phyloP scores from a whole-genome alignment of 345 rosid species.

The Citrus inodora region DNA sequence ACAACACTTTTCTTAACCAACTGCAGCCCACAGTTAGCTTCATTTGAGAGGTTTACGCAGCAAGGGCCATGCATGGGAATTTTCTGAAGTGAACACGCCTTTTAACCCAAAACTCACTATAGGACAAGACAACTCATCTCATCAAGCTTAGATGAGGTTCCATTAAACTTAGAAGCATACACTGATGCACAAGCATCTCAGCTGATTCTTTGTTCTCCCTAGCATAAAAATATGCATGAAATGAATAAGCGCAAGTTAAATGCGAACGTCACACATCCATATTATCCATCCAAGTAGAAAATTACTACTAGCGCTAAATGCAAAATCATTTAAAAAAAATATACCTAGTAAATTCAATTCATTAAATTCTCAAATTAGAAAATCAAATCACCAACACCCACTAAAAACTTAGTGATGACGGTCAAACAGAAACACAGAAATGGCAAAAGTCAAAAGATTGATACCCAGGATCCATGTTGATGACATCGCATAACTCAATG shows the following conservation, averaged over 20 bases:
- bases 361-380: neutral
- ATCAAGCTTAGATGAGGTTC: neutral
- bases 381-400: neutral
- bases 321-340: neutral
- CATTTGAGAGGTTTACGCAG: neutral
- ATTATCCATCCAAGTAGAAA: neutral
- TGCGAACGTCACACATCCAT: neutral
- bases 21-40: neutral
- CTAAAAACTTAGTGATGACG: neutral
- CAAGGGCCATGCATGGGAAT: neutral
- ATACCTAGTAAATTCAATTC: neutral
- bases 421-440: neutral
- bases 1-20: neutral
- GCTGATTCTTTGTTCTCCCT: neutral
- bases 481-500: conserved; percentile 86
- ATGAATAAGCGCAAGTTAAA: neutral
- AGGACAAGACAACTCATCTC: conserved; percentile 5
- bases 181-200: neutral
- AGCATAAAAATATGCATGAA: neutral
- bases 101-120: neutral
- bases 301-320: neutral
- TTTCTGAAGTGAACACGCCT: neutral
- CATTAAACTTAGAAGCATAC: neutral
- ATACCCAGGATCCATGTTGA: conserved; percentile 92
- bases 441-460: conserved; percentile 2